Percentiles rank a stretch among this genome's conserved stretches.
phyloP scores from a whole-genome alignment of 495 filamentous ascomycete species.

The Parmelia sp. region DNA sequence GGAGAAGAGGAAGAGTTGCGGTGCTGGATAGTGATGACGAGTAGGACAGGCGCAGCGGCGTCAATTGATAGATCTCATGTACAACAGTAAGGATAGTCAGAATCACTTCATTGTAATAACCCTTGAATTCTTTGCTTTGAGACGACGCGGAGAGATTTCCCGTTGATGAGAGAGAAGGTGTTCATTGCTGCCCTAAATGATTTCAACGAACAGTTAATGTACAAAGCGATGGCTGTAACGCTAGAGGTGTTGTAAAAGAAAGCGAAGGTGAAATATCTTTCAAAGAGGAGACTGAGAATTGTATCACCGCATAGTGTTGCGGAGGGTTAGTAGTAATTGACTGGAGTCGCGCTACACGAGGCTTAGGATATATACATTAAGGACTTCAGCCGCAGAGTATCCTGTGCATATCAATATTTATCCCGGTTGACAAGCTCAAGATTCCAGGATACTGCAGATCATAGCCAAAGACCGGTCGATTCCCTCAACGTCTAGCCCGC shows the following conservation, averaged over 20 bases:
- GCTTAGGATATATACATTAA: neutral
- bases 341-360: neutral
- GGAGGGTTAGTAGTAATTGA: neutral
- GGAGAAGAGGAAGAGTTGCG: constrained; percentile 39
- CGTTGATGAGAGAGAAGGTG: too few species aligned
- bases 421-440: neutral
- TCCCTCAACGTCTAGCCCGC: neutral
- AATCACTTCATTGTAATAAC: neutral
- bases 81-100: neutral
- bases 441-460: neutral
- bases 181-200: too few species aligned
- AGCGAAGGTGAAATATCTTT: too few species aligned
- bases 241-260: too few species aligned
- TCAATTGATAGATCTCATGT: neutral
- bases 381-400: neutral
- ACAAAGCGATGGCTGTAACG: too few species aligned
- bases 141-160: too few species aligned
- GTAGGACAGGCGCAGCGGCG: neutral
- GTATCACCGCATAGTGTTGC: neutral
- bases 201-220: too few species aligned
- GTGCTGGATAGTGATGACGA: constrained; percentile 50
- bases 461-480: neutral
- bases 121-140: neutral
- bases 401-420: neutral
- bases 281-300: neutral